Percentiles rank a stretch among this genome's conserved stretches.
These are phyloP conservation scores for Corynascus novoguineensis DNA, from an alignment of 495 filamentous ascomycete species.

Conservation along the genomic window DNA sequence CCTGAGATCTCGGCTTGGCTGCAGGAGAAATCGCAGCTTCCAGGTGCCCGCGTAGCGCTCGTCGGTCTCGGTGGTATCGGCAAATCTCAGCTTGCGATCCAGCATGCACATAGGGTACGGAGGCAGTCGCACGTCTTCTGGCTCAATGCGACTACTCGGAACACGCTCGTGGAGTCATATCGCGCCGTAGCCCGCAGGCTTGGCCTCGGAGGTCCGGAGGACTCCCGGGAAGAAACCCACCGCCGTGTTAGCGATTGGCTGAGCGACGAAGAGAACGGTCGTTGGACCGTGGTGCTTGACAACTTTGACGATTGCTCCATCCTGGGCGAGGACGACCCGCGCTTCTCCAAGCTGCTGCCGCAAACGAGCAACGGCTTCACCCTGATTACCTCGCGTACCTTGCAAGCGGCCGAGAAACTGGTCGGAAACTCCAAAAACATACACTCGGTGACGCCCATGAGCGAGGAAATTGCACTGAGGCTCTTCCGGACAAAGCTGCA, in stretches of 20 bases:
- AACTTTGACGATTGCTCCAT: constrained; percentile 35
- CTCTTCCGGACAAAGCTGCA: not conserved
- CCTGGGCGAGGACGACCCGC: constrained; percentile 14
- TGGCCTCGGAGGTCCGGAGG: not conserved
- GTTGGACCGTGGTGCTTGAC: constrained; percentile 44
- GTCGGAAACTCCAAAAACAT: not conserved
- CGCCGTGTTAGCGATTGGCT: not conserved
- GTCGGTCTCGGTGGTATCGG: constrained; percentile 25
- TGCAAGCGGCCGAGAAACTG: not conserved
- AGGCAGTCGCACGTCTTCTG: constrained; percentile 46
- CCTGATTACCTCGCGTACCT: not conserved
- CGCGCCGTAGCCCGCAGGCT: not conserved
- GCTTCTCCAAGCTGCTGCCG: not conserved
- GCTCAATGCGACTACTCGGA: constrained; percentile 40
- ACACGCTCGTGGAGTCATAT: constrained; percentile 41
- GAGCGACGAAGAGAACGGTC: constrained; percentile 17
- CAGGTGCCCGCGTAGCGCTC: constrained; percentile 15
- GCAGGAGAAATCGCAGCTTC: not conserved
- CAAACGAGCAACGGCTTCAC: not conserved
- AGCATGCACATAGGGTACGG: constrained; percentile 25
- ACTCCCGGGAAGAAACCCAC: not conserved
- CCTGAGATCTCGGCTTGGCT: constrained; percentile 2
- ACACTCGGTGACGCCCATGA: not conserved
- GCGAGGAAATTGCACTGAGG: not conserved
- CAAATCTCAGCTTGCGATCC: constrained; percentile 31